phyloP scores from a whole-genome alignment of 805 yeast species.

The Candida coquimbonensis region DNA sequence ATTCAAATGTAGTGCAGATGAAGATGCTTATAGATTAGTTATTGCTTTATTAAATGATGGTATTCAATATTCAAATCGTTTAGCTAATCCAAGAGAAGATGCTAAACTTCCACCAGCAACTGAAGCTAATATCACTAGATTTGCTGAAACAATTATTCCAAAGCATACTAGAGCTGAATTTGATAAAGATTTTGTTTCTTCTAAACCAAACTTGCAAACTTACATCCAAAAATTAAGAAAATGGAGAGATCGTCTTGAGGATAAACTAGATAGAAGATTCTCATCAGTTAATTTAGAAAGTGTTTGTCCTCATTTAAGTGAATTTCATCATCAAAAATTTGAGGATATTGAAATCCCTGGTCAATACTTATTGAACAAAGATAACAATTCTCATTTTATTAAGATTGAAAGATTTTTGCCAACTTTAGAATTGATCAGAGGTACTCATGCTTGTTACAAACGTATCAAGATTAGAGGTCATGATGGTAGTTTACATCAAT shows the following conservation, averaged over 20 bases:
- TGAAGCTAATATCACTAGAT: conserved; percentile 77
- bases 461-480: conserved; percentile 86
- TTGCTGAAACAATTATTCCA: conserved; percentile 91
- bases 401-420: conserved; percentile 93
- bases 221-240: conserved; percentile 76
- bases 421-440: conserved; percentile 79
- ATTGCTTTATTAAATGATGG: conserved; percentile 92
- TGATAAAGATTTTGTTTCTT: conserved; percentile 80
- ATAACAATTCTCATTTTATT: conserved; percentile 81
- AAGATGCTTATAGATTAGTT: conserved; percentile 90
- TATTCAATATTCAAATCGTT: conserved; percentile 78
- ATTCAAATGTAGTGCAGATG: conserved; percentile 90
- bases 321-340: conserved; percentile 96
- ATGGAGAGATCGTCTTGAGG: conserved; percentile 93
- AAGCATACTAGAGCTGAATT: conserved; percentile 83
- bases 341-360: conserved; percentile 98
- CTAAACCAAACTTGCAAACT: conserved; percentile 82
- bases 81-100: conserved; percentile 82
- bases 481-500: conserved; percentile 86
- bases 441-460: conserved; percentile 85
- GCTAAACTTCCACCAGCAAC: conserved; percentile 87
- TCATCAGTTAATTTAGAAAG: conserved; percentile 77
- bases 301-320: conserved; percentile 89
- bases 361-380: conserved; percentile 83
- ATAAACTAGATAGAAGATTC: conserved; percentile 80